A percentile compares a stretch with the other conserved stretches of the same genome.
Evolutionary conservation across 1,139 yeast genomes (phyloP).

Genomic region (Trichomonascaceae sp.): DNA sequence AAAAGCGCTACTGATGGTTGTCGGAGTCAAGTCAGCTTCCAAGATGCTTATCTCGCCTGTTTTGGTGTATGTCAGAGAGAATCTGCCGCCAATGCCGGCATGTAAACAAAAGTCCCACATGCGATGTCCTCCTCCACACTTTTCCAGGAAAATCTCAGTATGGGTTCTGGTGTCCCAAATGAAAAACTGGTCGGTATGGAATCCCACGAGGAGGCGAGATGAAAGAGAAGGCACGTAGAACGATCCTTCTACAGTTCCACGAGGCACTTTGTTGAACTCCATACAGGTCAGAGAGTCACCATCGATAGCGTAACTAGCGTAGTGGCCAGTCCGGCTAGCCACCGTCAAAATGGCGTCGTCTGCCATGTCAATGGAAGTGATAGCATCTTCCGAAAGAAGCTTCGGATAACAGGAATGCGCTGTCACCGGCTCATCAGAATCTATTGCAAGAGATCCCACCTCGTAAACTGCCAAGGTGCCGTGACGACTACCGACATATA

Average conservation of each 20-base stretch:
- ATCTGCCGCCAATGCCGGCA: slow-evolving; percentile 12
- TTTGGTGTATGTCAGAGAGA: slow-evolving; percentile 41
- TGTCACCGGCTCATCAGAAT: too few species aligned
- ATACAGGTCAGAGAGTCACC: slow-evolving; percentile 24
- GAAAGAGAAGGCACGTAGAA: too few species aligned
- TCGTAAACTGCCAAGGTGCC: slow-evolving; percentile 52
- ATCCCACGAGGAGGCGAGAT: slow-evolving; percentile 66
- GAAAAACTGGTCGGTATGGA: slow-evolving; percentile 65
- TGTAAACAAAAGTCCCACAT: slow-evolving; percentile 39
- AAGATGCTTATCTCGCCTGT: slow-evolving; percentile 23
- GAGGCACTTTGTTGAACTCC: slow-evolving; percentile 51
- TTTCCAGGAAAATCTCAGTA: slow-evolving; percentile 50
- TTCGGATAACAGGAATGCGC: too few species aligned
- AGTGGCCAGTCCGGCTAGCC: slow-evolving; percentile 22
- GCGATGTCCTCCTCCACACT: slow-evolving; percentile 91
- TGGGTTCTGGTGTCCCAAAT: slow-evolving; percentile 75
- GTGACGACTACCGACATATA: slow-evolving; percentile 60
- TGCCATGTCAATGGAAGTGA: too few species aligned
- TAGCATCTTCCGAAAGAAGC: too few species aligned
- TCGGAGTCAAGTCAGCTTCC: slow-evolving; percentile 5
- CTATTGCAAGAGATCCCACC: too few species aligned
- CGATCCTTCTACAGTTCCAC: slow-evolving; percentile 69
- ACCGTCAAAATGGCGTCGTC: slow-evolving; percentile 10
- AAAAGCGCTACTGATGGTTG: slow-evolving; percentile 19
- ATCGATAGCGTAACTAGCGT: slow-evolving; percentile 7